A percentile compares a stretch with the other conserved stretches of the same genome.
phyloP scores from a whole-genome alignment of 306 rosid species.

The Rosa chinensis region DNA sequence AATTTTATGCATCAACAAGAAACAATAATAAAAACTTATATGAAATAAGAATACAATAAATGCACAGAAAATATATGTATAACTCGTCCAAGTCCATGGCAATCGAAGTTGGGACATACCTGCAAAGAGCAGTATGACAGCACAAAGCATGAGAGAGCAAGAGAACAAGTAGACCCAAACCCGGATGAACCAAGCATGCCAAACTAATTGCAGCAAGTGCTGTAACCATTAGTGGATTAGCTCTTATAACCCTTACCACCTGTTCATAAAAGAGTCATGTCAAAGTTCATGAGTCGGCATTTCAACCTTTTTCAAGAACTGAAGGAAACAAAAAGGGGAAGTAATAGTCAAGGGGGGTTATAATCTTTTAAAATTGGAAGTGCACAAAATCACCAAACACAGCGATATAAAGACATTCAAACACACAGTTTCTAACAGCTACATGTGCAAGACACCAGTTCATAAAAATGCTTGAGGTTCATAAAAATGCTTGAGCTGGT shows the following conservation, averaged over 20 bases:
- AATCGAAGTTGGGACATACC: slow-evolving; percentile 49
- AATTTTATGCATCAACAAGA: slow-evolving; percentile 10
- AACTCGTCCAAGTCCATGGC: neutral
- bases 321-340: slow-evolving; percentile 3
- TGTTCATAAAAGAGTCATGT: slow-evolving; percentile 34
- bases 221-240: slow-evolving; percentile 57
- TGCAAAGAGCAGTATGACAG: slow-evolving; percentile 87
- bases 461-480: slow-evolving; percentile 4
- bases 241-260: slow-evolving; percentile 69
- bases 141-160: slow-evolving; percentile 66
- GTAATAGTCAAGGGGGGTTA: neutral
- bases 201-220: slow-evolving; percentile 64
- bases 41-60: neutral
- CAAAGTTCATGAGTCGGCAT: slow-evolving; percentile 29
- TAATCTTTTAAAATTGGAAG: neutral
- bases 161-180: slow-evolving; percentile 67
- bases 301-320: slow-evolving; percentile 21
- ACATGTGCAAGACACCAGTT: neutral
- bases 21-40: neutral
- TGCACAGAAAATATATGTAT: neutral
- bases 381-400: neutral
- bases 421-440: neutral
- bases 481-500: neutral
- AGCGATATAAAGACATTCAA: neutral
- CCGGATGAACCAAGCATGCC: slow-evolving; percentile 85